Conservation (phyloP, 1,284 basidiomycete species). For the Inonotus hispidus region DNA sequence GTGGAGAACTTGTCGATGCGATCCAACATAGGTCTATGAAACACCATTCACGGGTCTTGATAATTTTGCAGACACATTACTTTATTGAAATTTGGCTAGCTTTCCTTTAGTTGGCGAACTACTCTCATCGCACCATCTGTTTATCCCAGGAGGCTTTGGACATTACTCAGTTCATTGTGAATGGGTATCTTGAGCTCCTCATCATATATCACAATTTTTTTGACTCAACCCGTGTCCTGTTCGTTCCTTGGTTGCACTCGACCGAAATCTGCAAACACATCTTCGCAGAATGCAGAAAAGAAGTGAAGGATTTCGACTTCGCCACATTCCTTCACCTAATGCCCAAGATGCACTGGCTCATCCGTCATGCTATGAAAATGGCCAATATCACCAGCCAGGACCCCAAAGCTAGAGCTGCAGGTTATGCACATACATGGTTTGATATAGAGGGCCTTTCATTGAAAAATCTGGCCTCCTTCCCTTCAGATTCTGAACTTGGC, state of each 20-base stretch:
- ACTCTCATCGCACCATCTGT: constrained; percentile 24
- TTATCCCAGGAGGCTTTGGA: constrained; percentile 31
- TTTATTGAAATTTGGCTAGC: constrained; percentile 32
- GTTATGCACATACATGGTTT: neutral
- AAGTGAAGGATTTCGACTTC: neutral
- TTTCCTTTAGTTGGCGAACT: constrained; percentile 25
- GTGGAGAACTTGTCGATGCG: constrained; percentile 34
- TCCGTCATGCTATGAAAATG: neutral
- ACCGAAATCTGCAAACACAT: neutral
- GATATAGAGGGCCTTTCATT: neutral
- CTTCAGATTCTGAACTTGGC: neutral
- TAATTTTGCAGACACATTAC: constrained; percentile 30
- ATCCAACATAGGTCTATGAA: constrained; percentile 27
- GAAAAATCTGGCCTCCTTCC: neutral
- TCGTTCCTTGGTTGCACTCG: neutral
- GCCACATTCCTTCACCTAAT: neutral
- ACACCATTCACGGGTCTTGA: constrained; percentile 30
- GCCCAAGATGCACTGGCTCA: neutral
- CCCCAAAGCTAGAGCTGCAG: neutral
- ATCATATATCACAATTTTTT: constrained; percentile 33
- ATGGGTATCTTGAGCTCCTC: constrained; percentile 30
- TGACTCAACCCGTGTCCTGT: neutral
- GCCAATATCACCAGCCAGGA: neutral
- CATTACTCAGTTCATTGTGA: constrained; percentile 28
- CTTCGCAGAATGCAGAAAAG: neutral